A percentile compares a stretch with the other conserved stretches of the same genome.
Evolutionary conservation across 495 filamentous ascomycete genomes (phyloP).

Genomic region (Acidiella bohemica): DNA sequence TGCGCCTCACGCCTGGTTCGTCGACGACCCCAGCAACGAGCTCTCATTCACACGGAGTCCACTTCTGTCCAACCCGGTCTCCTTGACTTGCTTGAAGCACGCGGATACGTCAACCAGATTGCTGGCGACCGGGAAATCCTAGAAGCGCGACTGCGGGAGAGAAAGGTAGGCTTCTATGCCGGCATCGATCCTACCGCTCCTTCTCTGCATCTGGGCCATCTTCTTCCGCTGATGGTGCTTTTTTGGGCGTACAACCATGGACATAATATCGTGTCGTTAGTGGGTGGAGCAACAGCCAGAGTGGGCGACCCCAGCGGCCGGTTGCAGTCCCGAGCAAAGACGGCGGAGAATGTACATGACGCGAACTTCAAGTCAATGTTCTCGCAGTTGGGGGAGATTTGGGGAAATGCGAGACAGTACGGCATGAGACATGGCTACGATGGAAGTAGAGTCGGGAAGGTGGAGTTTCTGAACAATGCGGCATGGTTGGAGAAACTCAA

Average conservation of each 20-base stretch:
- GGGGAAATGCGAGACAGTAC: conserved; percentile 52
- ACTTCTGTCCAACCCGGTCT: no score
- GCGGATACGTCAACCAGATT: conserved; percentile 66
- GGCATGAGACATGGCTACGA: conserved; percentile 46
- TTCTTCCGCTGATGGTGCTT: conserved; percentile 84
- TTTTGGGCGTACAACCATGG: conserved; percentile 89
- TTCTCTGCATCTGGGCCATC: conserved; percentile 84
- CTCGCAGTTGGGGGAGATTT: conserved; percentile 66
- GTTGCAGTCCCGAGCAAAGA: conserved; percentile 47
- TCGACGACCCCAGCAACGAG: no score
- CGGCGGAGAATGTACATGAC: conserved; percentile 42
- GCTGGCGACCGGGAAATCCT: conserved; percentile 52
- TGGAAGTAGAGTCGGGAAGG: conserved; percentile 1
- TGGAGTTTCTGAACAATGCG: conserved; percentile 32
- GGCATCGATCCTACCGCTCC: conserved; percentile 87
- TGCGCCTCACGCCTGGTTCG: no score
- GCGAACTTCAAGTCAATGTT: conserved; percentile 65
- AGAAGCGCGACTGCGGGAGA: conserved; percentile 51
- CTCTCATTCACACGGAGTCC: no score
- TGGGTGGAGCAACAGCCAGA: conserved; percentile 74
- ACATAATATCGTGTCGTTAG: conserved; percentile 54
- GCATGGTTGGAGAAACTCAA: conserved; percentile 51
- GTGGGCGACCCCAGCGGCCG: conserved; percentile 82
- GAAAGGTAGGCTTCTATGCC: conserved; percentile 66
- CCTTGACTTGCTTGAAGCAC: conserved; percentile 65